Evolutionary conservation across 2,329 filamentous ascomycete genomes (phyloP).

Genomic region (Emmonsiellopsis sp.): DNA sequence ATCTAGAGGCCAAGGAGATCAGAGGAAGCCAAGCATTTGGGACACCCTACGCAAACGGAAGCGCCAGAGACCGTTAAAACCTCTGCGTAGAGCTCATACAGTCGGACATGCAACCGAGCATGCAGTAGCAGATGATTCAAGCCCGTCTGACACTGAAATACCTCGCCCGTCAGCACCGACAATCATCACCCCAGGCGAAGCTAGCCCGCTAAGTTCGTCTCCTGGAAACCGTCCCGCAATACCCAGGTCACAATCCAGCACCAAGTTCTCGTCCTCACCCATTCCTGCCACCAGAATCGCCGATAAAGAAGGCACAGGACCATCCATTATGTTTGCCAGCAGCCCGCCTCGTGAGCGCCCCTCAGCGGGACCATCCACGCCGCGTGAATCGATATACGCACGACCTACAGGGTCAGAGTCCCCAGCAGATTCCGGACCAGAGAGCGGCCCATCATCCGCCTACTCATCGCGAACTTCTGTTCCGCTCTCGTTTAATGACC

Average conservation of each 20-base stretch:
- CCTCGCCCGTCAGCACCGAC: constrained; percentile 1
- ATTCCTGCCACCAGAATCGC: constrained; percentile 61
- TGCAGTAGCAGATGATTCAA: constrained; percentile 7
- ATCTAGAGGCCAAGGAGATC: background rate
- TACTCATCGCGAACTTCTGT: constrained; percentile 52
- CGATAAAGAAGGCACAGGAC: constrained; percentile 54
- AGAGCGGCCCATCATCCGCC: constrained; percentile 27
- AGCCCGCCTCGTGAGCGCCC: constrained; percentile 18
- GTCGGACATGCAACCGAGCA: constrained; percentile 2
- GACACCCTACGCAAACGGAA: background rate
- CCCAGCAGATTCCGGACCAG: background rate
- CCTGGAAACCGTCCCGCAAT: constrained; percentile 16
- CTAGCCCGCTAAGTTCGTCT: constrained; percentile 9
- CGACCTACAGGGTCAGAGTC: constrained; percentile 15
- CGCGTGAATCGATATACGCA: constrained; percentile 29
- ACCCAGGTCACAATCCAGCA: constrained; percentile 24
- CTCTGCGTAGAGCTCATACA: background rate
- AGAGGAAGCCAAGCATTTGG: background rate
- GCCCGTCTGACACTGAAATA: constrained; percentile 4
- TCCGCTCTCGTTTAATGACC: constrained; percentile 73
- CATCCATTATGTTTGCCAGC: constrained; percentile 67
- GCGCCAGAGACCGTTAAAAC: background rate
- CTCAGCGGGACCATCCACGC: constrained; percentile 9
- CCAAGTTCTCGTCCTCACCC: constrained; percentile 59
- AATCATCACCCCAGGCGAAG: constrained; percentile 5